phyloP scores from a whole-genome alignment of 805 yeast genomes.

The Hanseniaspora nectarophila region DNA sequence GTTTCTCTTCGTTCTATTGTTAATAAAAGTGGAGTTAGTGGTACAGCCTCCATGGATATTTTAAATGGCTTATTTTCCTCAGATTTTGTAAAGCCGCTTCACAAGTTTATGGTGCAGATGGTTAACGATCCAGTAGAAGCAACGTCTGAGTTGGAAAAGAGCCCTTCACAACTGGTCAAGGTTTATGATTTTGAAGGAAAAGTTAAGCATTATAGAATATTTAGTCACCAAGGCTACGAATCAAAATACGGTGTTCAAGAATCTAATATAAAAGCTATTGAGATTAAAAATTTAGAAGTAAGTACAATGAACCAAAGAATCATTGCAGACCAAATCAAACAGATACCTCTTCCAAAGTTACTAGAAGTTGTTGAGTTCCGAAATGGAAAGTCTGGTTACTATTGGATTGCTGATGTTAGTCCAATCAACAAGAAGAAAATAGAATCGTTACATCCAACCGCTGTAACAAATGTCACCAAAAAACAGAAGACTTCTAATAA shows the following conservation, averaged over 20 bases:
- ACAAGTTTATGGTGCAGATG: slow-evolving; percentile 40
- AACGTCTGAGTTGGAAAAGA: slow-evolving; percentile 19
- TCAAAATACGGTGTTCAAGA: slow-evolving; percentile 24
- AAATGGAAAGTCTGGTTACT: not conserved
- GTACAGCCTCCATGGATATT: slow-evolving; percentile 50
- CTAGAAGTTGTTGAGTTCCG: not conserved
- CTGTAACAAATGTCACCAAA: not conserved
- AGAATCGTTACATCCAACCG: not conserved
- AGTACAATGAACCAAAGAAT: not conserved
- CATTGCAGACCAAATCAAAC: not conserved
- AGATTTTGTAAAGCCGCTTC: slow-evolving; percentile 40
- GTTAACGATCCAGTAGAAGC: slow-evolving; percentile 33
- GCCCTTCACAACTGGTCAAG: slow-evolving; percentile 38
- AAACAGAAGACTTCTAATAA: not conserved
- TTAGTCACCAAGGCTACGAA: slow-evolving; percentile 35
- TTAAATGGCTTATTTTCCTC: slow-evolving; percentile 42
- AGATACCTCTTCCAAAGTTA: not conserved
- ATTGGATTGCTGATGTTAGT: not conserved
- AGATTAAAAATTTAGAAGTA: slow-evolving; percentile 19
- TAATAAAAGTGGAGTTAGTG: slow-evolving; percentile 33
- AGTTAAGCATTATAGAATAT: slow-evolving; percentile 56
- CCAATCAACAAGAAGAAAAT: not conserved
- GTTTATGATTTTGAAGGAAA: slow-evolving; percentile 67
- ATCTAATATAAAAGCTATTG: slow-evolving; percentile 20
- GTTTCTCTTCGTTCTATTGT: slow-evolving; percentile 50